Conservation (phyloP, 495 filamentous ascomycete genomes). For the Daldinia vernicosa region DNA sequence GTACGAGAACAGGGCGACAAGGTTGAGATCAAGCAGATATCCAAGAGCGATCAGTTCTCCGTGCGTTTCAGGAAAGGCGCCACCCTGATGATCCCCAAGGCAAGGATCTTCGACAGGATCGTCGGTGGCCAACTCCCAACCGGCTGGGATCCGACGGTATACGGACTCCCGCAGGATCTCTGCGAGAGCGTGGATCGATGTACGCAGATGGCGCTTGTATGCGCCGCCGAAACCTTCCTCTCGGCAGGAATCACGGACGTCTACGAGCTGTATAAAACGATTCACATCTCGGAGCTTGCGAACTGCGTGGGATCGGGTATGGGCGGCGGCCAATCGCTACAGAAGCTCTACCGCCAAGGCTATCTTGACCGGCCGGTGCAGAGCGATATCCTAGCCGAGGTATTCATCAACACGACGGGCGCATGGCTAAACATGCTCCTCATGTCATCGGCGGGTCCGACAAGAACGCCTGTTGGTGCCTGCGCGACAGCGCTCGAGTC, state of each 20-base stretch:
- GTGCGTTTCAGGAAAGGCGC: conserved; percentile 93
- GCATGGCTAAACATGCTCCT: conserved; percentile 99
- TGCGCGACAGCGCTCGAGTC: conserved; percentile 97
- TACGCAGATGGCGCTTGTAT: conserved; percentile 91
- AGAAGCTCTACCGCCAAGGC: conserved; percentile 96
- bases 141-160: conserved; percentile 92
- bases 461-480: conserved; percentile 96
- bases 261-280: conserved; percentile 98
- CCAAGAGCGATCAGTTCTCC: conserved; percentile 89
- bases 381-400: conserved; percentile 98
- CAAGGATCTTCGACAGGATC: conserved; percentile 92
- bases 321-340: conserved; percentile 86
- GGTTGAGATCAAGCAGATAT: conserved; percentile 91
- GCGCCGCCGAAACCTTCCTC: conserved; percentile 86
- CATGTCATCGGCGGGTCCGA: conserved; percentile 93
- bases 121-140: conserved; percentile 96
- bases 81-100: conserved; percentile 90
- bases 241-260: conserved; percentile 95
- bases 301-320: conserved; percentile 98
- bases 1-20: conserved; percentile 94
- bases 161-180: conserved; percentile 95
- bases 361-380: conserved; percentile 94
- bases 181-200: conserved; percentile 95
- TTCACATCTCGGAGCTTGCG: conserved; percentile 94
- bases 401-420: conserved; percentile 98